A percentile compares a stretch with the other conserved stretches of the same genome.
These are phyloP conservation scores for Aspergillus puulaauensis DNA, from an alignment of 2,329 filamentous ascomycete species.

Conservation along the genomic window DNA sequence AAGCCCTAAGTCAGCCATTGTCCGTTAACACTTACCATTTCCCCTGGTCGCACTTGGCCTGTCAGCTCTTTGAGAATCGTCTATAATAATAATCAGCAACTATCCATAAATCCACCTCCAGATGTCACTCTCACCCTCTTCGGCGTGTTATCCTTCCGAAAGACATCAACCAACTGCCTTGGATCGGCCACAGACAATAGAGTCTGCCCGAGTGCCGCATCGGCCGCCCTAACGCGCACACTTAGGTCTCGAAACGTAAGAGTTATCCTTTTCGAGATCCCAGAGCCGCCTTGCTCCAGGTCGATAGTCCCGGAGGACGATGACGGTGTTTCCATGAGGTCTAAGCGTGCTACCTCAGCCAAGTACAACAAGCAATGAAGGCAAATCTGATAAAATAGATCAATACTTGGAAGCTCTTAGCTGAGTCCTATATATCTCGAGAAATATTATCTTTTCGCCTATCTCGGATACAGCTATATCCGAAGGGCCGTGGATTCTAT, in stretches of 20 bases:
- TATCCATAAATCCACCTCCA: not conserved
- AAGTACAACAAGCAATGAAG: not conserved
- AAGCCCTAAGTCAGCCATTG: not conserved
- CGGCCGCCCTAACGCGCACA: constrained; percentile 35
- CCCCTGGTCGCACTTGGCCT: constrained; percentile 44
- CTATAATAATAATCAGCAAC: constrained; percentile 18
- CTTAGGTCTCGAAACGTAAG: constrained; percentile 37
- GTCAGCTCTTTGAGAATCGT: constrained; percentile 40
- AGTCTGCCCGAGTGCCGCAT: constrained; percentile 37
- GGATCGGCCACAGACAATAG: constrained; percentile 34
- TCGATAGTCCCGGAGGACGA: constrained; percentile 30
- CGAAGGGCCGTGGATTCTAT: too few species aligned
- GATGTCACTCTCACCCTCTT: constrained; percentile 26
- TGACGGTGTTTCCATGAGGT: constrained; percentile 26
- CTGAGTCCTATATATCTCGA: too few species aligned
- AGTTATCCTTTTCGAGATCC: constrained; percentile 32
- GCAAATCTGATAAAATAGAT: too few species aligned
- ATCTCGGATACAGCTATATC: too few species aligned
- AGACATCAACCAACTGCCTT: constrained; percentile 24
- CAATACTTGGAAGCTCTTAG: too few species aligned
- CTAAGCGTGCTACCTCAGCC: not conserved
- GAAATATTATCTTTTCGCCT: too few species aligned
- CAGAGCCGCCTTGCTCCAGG: constrained; percentile 20
- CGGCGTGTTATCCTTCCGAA: constrained; percentile 18
- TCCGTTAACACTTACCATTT: constrained; percentile 36